Percentiles rank a stretch among this genome's conserved stretches.
These are phyloP conservation scores for Neonectria sp. DNA, from an alignment of 2,329 filamentous ascomycete genomes.

Conservation along the genomic window DNA sequence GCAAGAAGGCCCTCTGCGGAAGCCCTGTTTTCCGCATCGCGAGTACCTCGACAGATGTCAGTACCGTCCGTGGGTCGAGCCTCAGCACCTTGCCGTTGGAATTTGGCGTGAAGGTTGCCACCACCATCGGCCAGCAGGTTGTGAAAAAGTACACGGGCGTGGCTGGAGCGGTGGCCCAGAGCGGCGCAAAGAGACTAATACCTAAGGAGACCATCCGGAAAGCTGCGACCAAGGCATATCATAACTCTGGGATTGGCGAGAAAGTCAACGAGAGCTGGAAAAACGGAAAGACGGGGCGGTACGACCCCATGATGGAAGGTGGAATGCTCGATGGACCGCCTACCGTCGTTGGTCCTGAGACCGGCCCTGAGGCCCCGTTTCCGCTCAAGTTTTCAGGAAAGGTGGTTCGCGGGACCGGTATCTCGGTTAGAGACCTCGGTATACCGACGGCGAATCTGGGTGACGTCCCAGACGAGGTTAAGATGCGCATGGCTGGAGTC, in stretches of 20 bases:
- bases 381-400: conserved; percentile 67
- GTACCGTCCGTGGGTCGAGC: conserved; percentile 75
- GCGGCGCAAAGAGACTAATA: conserved; percentile 55
- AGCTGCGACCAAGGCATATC: conserved; percentile 58
- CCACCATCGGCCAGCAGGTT: conserved; percentile 62
- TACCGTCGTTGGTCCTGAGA: conserved; percentile 62
- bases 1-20: conserved; percentile 72
- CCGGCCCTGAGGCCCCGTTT: conserved; percentile 68
- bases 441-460: conserved; percentile 69
- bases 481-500: conserved; percentile 70
- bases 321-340: conserved; percentile 52
- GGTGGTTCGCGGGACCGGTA: conserved; percentile 61
- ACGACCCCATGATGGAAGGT: conserved; percentile 53
- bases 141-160: conserved; percentile 60
- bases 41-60: conserved; percentile 73
- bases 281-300: conserved; percentile 56
- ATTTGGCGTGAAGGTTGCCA: conserved; percentile 71
- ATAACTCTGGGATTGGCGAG: conserved; percentile 45
- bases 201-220: conserved; percentile 53
- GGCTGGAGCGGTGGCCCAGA: conserved; percentile 58
- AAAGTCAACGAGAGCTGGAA: conserved; percentile 52
- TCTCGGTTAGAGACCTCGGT: conserved; percentile 57
- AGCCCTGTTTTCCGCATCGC: conserved; percentile 80
- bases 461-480: conserved; percentile 66
- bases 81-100: conserved; percentile 76